These are phyloP conservation scores for Teratosphaeria zuluensis DNA, from an alignment of 2,329 filamentous ascomycete genomes.

Conservation along the genomic window DNA sequence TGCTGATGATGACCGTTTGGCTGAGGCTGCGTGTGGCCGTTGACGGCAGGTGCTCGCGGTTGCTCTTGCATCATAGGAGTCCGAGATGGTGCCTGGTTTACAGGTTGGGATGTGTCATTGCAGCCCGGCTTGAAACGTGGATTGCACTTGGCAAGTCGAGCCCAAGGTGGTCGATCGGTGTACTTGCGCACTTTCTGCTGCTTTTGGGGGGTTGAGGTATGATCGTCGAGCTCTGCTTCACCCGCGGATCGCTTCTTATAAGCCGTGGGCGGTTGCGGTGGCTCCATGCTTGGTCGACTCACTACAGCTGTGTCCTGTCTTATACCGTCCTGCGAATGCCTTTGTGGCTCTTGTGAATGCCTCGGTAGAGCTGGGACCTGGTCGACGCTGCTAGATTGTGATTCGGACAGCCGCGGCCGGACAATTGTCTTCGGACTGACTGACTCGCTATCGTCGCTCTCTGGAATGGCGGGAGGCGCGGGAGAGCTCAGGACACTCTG, in stretches of 20 bases:
- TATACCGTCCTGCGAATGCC: not conserved
- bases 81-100: conserved; percentile 1
- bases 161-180: conserved; percentile 24
- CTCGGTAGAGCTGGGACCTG: not conserved
- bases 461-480: not conserved
- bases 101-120: not conserved
- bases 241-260: conserved; percentile 19
- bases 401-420: conserved; percentile 16
- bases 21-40: conserved; percentile 2
- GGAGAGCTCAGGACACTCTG: not conserved
- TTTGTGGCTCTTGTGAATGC: not conserved
- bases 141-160: conserved; percentile 20
- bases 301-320: not conserved
- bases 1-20: not conserved
- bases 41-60: conserved; percentile 1
- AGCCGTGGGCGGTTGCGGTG: not conserved
- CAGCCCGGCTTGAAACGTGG: conserved; percentile 11
- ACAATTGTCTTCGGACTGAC: conserved; percentile 64
- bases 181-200: conserved; percentile 20
- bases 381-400: not conserved
- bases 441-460: conserved; percentile 57
- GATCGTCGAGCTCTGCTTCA: conserved; percentile 8
- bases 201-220: conserved; percentile 9
- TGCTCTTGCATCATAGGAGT: conserved; percentile 1
- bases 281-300: not conserved